These are phyloP conservation scores for Starmerella cellae DNA, from an alignment of 805 yeast species.

Conservation along the genomic window DNA sequence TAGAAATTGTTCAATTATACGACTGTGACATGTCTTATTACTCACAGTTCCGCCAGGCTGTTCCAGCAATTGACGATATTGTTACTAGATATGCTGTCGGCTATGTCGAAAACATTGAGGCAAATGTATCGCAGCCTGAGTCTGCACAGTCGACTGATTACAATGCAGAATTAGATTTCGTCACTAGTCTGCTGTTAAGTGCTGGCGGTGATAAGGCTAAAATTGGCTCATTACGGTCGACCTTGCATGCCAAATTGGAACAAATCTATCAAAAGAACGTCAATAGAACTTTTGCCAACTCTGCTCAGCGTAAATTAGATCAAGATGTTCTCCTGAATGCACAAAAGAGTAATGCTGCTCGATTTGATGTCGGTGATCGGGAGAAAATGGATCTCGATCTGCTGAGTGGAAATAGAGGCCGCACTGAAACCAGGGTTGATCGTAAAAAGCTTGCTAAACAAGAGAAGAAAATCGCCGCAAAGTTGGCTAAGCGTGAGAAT, in stretches of 20 bases:
- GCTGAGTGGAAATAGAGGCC: constrained; percentile 60
- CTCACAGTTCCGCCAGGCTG: constrained; percentile 66
- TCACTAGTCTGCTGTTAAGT: constrained; percentile 49
- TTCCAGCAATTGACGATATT: constrained; percentile 70
- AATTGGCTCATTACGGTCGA: constrained; percentile 41
- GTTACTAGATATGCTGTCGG: constrained; percentile 89
- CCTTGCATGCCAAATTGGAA: constrained; percentile 36
- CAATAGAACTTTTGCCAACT: constrained; percentile 40
- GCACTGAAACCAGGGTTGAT: constrained; percentile 88
- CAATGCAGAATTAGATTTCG: constrained; percentile 51
- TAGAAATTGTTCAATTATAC: too few species aligned
- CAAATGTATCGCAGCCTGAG: constrained; percentile 69
- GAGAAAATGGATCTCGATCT: constrained; percentile 59
- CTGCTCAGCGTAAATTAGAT: constrained; percentile 79
- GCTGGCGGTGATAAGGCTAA: constrained; percentile 68
- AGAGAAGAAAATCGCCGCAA: constrained; percentile 92
- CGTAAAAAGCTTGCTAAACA: constrained; percentile 94
- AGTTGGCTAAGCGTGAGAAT: constrained; percentile 67
- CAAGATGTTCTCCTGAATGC: constrained; percentile 49
- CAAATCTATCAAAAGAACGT: constrained; percentile 37
- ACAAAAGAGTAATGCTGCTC: constrained; percentile 57
- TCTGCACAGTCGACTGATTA: constrained; percentile 59
- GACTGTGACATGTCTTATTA: constrained; percentile 17
- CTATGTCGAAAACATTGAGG: constrained; percentile 66
- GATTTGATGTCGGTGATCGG: constrained; percentile 40